These are phyloP conservation scores for Teratosphaeria viscida DNA, from an alignment of 2,329 filamentous ascomycete species.

Conservation along the genomic window DNA sequence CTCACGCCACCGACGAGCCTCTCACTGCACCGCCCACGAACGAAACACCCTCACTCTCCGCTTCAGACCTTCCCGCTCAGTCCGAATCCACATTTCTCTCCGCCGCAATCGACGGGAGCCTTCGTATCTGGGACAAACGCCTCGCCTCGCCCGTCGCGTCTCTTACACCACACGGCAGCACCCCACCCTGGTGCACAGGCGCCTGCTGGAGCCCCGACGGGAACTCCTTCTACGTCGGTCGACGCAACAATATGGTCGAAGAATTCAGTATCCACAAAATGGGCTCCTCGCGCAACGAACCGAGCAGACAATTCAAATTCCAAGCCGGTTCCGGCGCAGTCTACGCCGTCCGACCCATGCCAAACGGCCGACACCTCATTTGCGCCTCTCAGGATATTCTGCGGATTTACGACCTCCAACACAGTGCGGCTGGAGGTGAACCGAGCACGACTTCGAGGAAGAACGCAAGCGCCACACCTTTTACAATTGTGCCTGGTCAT, in stretches of 20 bases:
- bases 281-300: slow-evolving; percentile 48
- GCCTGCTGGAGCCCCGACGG: slow-evolving; percentile 94
- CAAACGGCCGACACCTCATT: slow-evolving; percentile 81
- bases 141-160: slow-evolving; percentile 66
- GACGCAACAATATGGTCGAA: slow-evolving; percentile 85
- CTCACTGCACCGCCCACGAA: slow-evolving; percentile 26
- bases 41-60: slow-evolving; percentile 13
- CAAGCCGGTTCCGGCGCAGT: slow-evolving; percentile 83
- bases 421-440: slow-evolving; percentile 27
- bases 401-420: slow-evolving; percentile 69
- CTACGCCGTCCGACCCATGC: slow-evolving; percentile 80
- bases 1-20: slow-evolving; percentile 38
- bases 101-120: slow-evolving; percentile 73
- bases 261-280: slow-evolving; percentile 78
- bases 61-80: slow-evolving; percentile 33
- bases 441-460: not conserved
- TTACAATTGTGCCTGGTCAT: slow-evolving; percentile 90
- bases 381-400: slow-evolving; percentile 93
- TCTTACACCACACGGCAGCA: slow-evolving; percentile 61
- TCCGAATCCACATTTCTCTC: slow-evolving; percentile 78
- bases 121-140: slow-evolving; percentile 89
- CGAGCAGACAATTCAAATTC: slow-evolving; percentile 74
- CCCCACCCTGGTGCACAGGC: slow-evolving; percentile 95
- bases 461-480: slow-evolving; percentile 56
- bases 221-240: slow-evolving; percentile 86